Percentiles rank a stretch among this genome's conserved stretches.
Evolutionary conservation across 345 rosid species (phyloP).

Genomic region (Gossypium raimondii): DNA sequence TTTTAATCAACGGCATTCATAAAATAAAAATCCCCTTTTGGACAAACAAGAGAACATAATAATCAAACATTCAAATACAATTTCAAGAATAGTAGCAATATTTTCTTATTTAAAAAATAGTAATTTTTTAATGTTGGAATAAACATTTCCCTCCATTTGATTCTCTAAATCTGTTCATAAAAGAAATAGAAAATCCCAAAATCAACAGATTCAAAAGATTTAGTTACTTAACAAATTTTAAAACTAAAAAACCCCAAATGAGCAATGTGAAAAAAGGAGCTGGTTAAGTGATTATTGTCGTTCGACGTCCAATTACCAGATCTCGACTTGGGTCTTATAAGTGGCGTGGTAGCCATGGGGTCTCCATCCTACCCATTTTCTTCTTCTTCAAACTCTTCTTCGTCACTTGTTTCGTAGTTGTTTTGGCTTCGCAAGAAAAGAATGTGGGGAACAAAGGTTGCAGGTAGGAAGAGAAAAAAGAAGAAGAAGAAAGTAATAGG

Average conservation of each 20-base stretch:
- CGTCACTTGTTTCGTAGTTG: slow-evolving; percentile 24
- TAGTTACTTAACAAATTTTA: neutral
- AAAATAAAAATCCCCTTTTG: neutral
- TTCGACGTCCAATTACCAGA: slow-evolving; percentile 29
- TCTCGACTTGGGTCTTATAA: slow-evolving; percentile 40
- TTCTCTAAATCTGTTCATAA: no score
- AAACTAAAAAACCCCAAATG: neutral
- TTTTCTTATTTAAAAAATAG: neutral
- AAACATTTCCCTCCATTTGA: no score
- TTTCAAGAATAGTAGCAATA: neutral
- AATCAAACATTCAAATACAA: neutral
- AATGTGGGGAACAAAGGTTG: slow-evolving; percentile 21
- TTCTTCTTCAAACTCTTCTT: slow-evolving; percentile 24
- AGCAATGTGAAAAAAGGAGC: slow-evolving; percentile 26
- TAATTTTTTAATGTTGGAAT: neutral
- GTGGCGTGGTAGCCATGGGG: slow-evolving; percentile 38
- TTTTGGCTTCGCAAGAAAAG: neutral
- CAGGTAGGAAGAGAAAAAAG: no score
- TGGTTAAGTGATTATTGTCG: slow-evolving; percentile 33
- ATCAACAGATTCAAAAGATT: no score
- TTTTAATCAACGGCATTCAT: neutral
- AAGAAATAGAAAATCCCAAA: no score
- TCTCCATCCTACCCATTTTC: slow-evolving; percentile 24
- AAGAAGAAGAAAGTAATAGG: no score
- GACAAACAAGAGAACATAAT: slow-evolving; percentile 1